These are phyloP conservation scores for Ceratobasidium sp. DNA, from an alignment of 1,284 basidiomycete genomes.

Conservation along the genomic window DNA sequence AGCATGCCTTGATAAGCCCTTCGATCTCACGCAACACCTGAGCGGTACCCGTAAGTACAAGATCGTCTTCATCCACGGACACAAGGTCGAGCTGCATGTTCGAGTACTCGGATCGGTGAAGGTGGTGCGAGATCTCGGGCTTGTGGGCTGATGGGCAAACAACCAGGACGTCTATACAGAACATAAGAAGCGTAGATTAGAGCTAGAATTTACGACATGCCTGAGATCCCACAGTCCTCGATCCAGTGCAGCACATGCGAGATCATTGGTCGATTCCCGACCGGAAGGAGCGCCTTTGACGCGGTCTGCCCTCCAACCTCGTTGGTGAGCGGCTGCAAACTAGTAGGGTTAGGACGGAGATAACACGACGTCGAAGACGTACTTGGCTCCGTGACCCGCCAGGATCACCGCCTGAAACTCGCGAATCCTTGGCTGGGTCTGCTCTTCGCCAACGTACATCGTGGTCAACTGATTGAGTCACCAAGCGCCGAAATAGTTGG, in stretches of 20 bases:
- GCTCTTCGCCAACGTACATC: constrained; percentile 36
- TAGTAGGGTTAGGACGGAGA: constrained; percentile 54
- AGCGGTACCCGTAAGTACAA: constrained; percentile 72
- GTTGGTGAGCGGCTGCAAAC: constrained; percentile 77
- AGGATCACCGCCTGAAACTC: constrained; percentile 89
- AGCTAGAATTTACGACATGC: constrained; percentile 60
- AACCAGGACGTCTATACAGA: constrained; percentile 78
- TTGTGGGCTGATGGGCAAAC: constrained; percentile 84
- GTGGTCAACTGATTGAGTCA: constrained; percentile 2
- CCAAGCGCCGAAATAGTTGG: not conserved
- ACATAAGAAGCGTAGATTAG: constrained; percentile 11
- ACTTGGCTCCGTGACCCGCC: constrained; percentile 91
- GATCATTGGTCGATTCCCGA: constrained; percentile 89
- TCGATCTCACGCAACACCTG: constrained; percentile 78
- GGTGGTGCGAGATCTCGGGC: constrained; percentile 80
- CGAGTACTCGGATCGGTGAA: constrained; percentile 74
- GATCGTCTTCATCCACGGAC: constrained; percentile 78
- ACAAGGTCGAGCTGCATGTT: constrained; percentile 78
- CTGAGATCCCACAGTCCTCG: constrained; percentile 86
- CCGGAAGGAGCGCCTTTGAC: constrained; percentile 87
- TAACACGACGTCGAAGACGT: constrained; percentile 53
- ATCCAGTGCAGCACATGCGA: constrained; percentile 89
- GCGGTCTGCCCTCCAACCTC: constrained; percentile 77
- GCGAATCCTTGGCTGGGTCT: constrained; percentile 49
- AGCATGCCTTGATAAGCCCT: constrained; percentile 66